These are phyloP conservation scores for Alisma plantagoaquatica DNA, from an alignment of 106 monocot genomes.

Conservation along the genomic window DNA sequence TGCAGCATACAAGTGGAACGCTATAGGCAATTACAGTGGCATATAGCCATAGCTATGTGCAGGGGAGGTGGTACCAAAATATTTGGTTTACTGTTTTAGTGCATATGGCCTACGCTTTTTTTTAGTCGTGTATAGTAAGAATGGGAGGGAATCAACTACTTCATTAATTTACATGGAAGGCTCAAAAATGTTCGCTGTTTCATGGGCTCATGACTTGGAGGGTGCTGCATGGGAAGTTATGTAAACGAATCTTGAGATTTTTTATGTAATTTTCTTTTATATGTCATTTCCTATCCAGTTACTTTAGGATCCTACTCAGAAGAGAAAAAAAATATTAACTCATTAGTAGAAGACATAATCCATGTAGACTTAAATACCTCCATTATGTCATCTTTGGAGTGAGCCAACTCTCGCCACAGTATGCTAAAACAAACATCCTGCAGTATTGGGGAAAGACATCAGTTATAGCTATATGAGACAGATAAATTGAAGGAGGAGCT, in stretches of 20 bases:
- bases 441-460: not conserved
- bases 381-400: constrained; percentile 64
- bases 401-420: constrained; percentile 51
- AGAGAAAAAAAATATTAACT: not conserved
- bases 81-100: no score
- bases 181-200: no score
- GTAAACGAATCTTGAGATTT: no score
- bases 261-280: not conserved
- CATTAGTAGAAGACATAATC: not conserved
- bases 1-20: no score
- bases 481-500: not conserved
- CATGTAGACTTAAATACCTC: constrained; percentile 29
- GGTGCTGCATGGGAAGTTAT: not conserved
- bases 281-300: not conserved
- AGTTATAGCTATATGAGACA: not conserved
- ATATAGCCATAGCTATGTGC: no score
- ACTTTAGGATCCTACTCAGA: not conserved
- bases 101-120: no score
- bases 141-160: no score
- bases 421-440: constrained; percentile 58
- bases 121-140: no score
- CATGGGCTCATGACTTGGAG: not conserved
- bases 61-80: no score
- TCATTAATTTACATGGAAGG: no score
- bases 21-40: no score